Percentiles rank a stretch among this genome's conserved stretches.
Evolutionary conservation across 108 stramenopile species (phyloP).

Genomic region (Aureococcus anophagefferens): DNA sequence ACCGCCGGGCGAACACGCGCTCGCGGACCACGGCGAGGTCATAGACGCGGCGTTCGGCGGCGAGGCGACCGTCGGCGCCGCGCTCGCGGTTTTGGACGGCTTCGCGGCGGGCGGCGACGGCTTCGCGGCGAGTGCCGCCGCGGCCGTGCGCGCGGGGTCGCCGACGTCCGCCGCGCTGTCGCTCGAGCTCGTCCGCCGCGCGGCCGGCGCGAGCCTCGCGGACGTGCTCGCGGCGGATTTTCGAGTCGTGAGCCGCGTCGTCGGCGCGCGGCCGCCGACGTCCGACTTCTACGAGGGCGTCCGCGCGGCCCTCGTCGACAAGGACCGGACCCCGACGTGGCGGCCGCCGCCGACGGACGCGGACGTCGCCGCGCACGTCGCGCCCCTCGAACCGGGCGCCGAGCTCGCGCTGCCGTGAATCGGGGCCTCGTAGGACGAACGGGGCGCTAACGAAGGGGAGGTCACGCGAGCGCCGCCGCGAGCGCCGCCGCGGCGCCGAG

Average conservation of each 20-base stretch:
- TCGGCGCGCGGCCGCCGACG: not conserved
- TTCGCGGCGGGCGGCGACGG: too few relatives aligned
- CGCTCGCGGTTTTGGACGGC: too few relatives aligned
- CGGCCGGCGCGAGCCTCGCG: conserved; percentile 24
- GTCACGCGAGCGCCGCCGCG: too few relatives aligned
- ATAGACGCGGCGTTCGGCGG: conserved; percentile 39
- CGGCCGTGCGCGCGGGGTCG: conserved; percentile 6
- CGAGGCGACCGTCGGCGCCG: not conserved
- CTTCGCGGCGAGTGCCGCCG: conserved; percentile 13
- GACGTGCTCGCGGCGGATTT: conserved; percentile 72
- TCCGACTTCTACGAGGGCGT: conserved; percentile 92
- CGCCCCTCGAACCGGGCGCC: conserved; percentile 6
- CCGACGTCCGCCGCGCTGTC: conserved; percentile 49
- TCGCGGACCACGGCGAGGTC: conserved; percentile 31
- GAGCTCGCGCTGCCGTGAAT: conserved; percentile 6
- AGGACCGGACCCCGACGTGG: conserved; percentile 78
- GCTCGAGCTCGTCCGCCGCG: conserved; percentile 53
- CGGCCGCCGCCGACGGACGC: conserved; percentile 6
- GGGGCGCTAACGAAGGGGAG: too few relatives aligned
- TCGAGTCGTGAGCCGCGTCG: conserved; percentile 53
- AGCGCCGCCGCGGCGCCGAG: too few relatives aligned
- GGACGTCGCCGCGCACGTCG: conserved; percentile 7
- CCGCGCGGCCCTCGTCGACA: conserved; percentile 86
- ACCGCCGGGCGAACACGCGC: conserved; percentile 15
- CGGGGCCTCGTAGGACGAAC: too few relatives aligned